Percentiles rank a stretch among this genome's conserved stretches.
phyloP scores from a whole-genome alignment of 192 early-diverging fungal genomes.

The Dissophora ornata region DNA sequence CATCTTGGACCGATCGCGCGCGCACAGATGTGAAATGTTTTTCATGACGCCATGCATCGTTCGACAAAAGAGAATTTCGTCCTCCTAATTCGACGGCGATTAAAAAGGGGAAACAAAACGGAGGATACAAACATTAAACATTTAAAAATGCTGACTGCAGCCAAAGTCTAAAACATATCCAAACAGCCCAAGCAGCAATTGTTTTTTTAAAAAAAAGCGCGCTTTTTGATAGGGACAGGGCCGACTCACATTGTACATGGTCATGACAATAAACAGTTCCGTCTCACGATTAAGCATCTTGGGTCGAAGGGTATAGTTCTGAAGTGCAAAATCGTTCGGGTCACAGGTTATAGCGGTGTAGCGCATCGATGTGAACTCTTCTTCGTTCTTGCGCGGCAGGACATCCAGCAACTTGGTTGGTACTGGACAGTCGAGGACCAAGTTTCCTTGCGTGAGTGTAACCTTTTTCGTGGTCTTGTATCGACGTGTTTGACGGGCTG shows the following conservation, averaged over 20 bases:
- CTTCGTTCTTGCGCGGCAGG: slow-evolving; percentile 57
- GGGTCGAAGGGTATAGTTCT: slow-evolving; percentile 76
- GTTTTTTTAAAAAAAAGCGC: too few relatives aligned
- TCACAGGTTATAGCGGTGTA: slow-evolving; percentile 81
- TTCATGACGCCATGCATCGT: slow-evolving; percentile 89
- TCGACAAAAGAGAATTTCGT: slow-evolving; percentile 89
- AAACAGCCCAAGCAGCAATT: too few relatives aligned
- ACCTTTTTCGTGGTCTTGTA: slow-evolving; percentile 64
- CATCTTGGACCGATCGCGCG: slow-evolving; percentile 66
- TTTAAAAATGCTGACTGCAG: too few relatives aligned
- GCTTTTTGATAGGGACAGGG: background rate
- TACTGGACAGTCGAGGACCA: slow-evolving; percentile 74
- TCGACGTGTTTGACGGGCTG: slow-evolving; percentile 55
- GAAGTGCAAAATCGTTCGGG: slow-evolving; percentile 68
- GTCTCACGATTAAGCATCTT: slow-evolving; percentile 79
- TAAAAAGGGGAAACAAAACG: too few relatives aligned
- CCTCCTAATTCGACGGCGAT: slow-evolving; percentile 65
- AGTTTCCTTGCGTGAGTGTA: slow-evolving; percentile 71
- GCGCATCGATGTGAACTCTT: slow-evolving; percentile 76
- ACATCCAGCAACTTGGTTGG: slow-evolving; percentile 63
- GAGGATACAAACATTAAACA: too few relatives aligned
- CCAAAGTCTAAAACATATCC: too few relatives aligned
- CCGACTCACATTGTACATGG: slow-evolving; percentile 81
- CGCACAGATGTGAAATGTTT: slow-evolving; percentile 85
- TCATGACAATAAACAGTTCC: slow-evolving; percentile 92